phyloP scores from a whole-genome alignment of 192 early-diverging fungal species.

The Coemansia sp. region DNA sequence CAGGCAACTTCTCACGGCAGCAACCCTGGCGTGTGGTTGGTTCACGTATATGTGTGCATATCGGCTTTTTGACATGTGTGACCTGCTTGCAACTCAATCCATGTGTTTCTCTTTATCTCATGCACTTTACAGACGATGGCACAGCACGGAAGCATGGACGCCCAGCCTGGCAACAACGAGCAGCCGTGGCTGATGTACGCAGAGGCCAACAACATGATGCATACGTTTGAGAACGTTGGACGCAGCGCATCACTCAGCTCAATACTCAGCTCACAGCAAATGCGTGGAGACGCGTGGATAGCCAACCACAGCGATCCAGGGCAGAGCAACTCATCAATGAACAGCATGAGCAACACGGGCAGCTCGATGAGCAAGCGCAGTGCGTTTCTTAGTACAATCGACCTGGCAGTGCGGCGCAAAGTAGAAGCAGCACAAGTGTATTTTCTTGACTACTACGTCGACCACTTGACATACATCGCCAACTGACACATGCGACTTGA shows the following conservation, averaged over 20 bases:
- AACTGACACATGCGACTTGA: slow-evolving; percentile 60
- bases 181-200: slow-evolving; percentile 54
- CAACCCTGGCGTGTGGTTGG: neutral
- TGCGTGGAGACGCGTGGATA: slow-evolving; percentile 3
- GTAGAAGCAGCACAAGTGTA: slow-evolving; percentile 57
- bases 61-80: neutral
- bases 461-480: slow-evolving; percentile 76
- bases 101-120: neutral
- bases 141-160: slow-evolving; percentile 24
- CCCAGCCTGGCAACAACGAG: slow-evolving; percentile 24
- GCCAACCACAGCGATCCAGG: slow-evolving; percentile 3
- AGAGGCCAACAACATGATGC: slow-evolving; percentile 52
- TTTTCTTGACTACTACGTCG: slow-evolving; percentile 83
- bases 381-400: slow-evolving; percentile 48
- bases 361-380: slow-evolving; percentile 46
- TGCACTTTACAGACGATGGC: neutral
- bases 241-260: slow-evolving; percentile 42
- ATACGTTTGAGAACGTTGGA: slow-evolving; percentile 52
- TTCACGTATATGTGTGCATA: neutral
- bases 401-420: slow-evolving; percentile 48
- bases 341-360: neutral
- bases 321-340: neutral
- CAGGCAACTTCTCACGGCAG: neutral
- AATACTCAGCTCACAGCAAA: slow-evolving; percentile 20
- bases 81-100: no score